A percentile compares a stretch with the other conserved stretches of the same genome.
phyloP scores from a whole-genome alignment of 306 rosid genomes.

The Carpinus fangiana region DNA sequence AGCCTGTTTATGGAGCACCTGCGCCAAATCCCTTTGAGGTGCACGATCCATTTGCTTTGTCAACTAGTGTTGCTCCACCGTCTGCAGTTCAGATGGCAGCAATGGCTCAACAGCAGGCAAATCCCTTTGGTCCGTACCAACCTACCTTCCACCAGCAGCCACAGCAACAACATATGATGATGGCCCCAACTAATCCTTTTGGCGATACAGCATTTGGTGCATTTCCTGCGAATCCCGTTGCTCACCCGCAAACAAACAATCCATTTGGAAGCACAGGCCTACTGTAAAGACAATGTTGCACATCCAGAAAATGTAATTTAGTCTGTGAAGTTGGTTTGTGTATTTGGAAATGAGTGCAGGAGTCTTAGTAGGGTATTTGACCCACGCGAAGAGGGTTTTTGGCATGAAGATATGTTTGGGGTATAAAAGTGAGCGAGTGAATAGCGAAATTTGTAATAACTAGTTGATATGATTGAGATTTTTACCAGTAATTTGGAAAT shows the following conservation, averaged over 20 bases:
- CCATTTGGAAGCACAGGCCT: slow-evolving; percentile 94
- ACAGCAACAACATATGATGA: slow-evolving; percentile 64
- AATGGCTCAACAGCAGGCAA: slow-evolving; percentile 68
- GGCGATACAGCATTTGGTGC: slow-evolving; percentile 82
- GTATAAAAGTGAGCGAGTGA: slow-evolving; percentile 43
- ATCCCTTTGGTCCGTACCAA: slow-evolving; percentile 86
- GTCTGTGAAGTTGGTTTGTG: slow-evolving; percentile 47
- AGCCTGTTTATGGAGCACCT: slow-evolving; percentile 84
- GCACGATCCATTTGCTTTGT: slow-evolving; percentile 82
- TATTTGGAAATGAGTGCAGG: slow-evolving; percentile 46
- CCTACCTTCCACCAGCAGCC: slow-evolving; percentile 54
- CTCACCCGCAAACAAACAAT: slow-evolving; percentile 73
- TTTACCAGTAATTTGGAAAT: slow-evolving; percentile 20
- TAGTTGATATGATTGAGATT: slow-evolving; percentile 36
- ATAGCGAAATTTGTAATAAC: slow-evolving; percentile 38
- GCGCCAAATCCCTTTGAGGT: slow-evolving; percentile 95
- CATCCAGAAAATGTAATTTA: slow-evolving; percentile 22
- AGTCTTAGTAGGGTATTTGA: slow-evolving; percentile 39
- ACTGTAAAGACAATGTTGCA: slow-evolving; percentile 40
- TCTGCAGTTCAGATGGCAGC: slow-evolving; percentile 70
- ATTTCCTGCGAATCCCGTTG: slow-evolving; percentile 50
- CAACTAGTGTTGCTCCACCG: slow-evolving; percentile 66
- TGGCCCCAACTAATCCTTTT: slow-evolving; percentile 84
- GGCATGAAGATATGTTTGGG: slow-evolving; percentile 34
- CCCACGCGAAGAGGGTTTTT: slow-evolving; percentile 37